Base-by-base conservation (phyloP, 306 rosid genomes). In the Rosa chinensis region DNA sequence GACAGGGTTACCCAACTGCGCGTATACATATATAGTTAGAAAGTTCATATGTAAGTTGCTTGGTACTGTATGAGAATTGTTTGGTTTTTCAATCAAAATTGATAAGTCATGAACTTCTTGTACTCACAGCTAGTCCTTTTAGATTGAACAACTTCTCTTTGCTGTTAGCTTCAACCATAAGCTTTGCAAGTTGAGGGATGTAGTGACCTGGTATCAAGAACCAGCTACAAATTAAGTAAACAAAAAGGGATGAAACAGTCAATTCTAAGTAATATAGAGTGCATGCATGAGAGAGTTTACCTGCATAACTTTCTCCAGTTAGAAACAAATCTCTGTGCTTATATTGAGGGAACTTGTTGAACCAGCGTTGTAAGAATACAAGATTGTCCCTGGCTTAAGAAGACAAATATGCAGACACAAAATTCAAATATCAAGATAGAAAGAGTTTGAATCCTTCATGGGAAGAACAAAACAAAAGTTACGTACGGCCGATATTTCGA, bases 271-370 rank as follows among this genome's bases (percentile, higher is more conserved):
- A 32, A 6, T 63, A 37, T 14, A 64, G 42, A 23, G 66, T 59
- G 66, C 23, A 20, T 80, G 72, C 77, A 49, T 82, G 37, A 37
- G 45, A 78, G 35, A 63, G 66, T 6, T 64, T 79, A 91, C 96
- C 96, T 3, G 96, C 96, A 77, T 91, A 91, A 82, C 96, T 89
- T 84, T 91, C 96, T 55, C 96, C 96, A 21, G 88, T 81, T 11
- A 91, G 84, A 84, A 87, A 91, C 83, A 91, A 78, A 70, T 89
- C 87, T 55, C 84, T 87, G 43, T 85, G 78, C 75, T 79, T 87
- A 87, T 86, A 91, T 32, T 87, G 79, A 9, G 96, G 93, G 77
- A 87, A 91, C 86, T 87, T 87, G 16, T 80, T 73, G 77, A 91
- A 85, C 96, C 96, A 91, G 81, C 88, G 87, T 78, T 82, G 76